Evolutionary conservation across 148 eudicot genomes (phyloP).

Genomic region (Cornus controversa): DNA sequence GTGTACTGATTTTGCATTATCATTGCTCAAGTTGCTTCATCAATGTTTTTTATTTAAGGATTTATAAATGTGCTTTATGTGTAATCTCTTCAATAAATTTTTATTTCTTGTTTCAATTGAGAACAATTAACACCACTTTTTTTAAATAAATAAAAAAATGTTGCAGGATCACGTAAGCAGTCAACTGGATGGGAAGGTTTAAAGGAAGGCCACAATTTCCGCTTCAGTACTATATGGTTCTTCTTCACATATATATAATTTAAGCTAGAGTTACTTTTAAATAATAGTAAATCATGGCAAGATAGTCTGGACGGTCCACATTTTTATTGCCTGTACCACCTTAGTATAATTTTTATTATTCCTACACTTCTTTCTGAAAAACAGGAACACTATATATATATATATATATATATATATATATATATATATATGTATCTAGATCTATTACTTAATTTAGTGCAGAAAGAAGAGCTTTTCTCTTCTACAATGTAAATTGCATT

Average conservation of each 20-base stretch:
- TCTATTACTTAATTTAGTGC: background rate
- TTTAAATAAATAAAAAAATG: too few relatives aligned
- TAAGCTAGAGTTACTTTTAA: background rate
- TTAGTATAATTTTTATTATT: background rate
- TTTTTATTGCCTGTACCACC: background rate
- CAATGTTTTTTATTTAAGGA: too few relatives aligned
- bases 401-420: too few relatives aligned
- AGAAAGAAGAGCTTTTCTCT: background rate
- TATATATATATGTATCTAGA: too few relatives aligned
- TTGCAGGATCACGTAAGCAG: background rate
- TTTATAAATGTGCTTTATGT: too few relatives aligned
- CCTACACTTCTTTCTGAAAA: background rate
- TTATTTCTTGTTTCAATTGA: background rate
- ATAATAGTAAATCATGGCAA: background rate
- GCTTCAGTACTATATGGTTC: background rate
- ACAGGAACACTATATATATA: background rate
- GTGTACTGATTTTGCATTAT: too few relatives aligned
- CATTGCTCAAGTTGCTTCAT: background rate
- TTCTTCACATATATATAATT: too few relatives aligned
- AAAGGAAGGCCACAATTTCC: background rate
- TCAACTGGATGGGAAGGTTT: background rate
- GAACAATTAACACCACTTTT: background rate
- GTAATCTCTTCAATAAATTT: too few relatives aligned
- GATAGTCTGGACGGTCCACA: background rate
- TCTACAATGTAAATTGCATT: conserved; percentile 1